Percentiles rank a stretch among this genome's conserved stretches.
These are phyloP conservation scores for Acanthamoeba castellanii DNA, from an alignment of 208 protist species.

Conservation along the genomic window DNA sequence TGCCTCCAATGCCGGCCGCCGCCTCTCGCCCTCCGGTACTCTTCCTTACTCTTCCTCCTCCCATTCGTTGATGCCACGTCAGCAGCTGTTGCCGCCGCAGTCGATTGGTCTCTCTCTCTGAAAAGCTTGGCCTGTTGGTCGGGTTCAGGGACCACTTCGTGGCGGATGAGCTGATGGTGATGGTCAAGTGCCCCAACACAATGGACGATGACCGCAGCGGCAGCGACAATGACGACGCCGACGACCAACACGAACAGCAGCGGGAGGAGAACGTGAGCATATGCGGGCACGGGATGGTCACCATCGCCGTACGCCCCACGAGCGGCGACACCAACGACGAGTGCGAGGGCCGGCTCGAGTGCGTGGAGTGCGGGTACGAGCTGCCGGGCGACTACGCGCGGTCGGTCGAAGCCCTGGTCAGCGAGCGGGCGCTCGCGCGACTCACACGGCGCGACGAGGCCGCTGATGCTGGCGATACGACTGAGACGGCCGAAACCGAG, in stretches of 20 bases:
- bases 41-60: neutral
- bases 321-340: neutral
- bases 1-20: neutral
- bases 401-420: neutral
- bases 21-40: neutral
- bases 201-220: neutral
- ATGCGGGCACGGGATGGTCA: constrained; percentile 39
- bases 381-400: constrained; percentile 29
- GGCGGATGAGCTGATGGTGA: constrained; percentile 59
- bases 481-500: neutral
- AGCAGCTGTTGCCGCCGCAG: neutral
- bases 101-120: neutral
- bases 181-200: constrained; percentile 55
- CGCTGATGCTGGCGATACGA: neutral
- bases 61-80: neutral
- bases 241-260: neutral
- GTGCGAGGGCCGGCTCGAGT: neutral
- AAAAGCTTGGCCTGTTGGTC: neutral
- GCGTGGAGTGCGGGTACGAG: constrained; percentile 29
- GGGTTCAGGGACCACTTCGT: neutral
- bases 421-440: neutral
- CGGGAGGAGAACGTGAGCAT: neutral
- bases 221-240: neutral
- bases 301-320: neutral
- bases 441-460: neutral